A percentile compares a stretch with the other conserved stretches of the same genome.
Evolutionary conservation across 768 basidiomycete species (phyloP).

Genomic region (Kwoniella dejecticola): DNA sequence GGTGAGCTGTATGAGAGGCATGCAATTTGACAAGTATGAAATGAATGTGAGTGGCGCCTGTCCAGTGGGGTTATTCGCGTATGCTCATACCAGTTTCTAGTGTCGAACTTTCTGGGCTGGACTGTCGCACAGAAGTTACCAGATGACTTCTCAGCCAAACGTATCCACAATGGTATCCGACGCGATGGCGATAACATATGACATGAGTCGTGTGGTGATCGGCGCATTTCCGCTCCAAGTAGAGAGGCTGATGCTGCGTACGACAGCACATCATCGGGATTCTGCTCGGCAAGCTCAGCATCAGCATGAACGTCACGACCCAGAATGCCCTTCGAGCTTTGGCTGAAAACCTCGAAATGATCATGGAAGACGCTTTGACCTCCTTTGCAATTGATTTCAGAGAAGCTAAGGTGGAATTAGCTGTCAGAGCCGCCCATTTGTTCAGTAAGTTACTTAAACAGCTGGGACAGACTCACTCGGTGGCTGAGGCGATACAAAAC

Average conservation of each 20-base stretch:
- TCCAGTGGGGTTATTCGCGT: no score
- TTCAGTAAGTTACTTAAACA: slow-evolving; percentile 28
- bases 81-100: slow-evolving; percentile 12
- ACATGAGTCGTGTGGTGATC: slow-evolving; percentile 63
- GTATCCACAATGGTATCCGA: slow-evolving; percentile 85
- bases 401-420: slow-evolving; percentile 35
- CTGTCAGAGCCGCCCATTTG: slow-evolving; percentile 33
- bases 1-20: slow-evolving; percentile 72
- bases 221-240: slow-evolving; percentile 6
- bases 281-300: slow-evolving; percentile 16
- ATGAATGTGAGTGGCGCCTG: slow-evolving; percentile 65
- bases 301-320: background rate
- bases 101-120: slow-evolving; percentile 82
- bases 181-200: slow-evolving; percentile 86
- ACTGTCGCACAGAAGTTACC: slow-evolving; percentile 72
- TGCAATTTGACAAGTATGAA: slow-evolving; percentile 87
- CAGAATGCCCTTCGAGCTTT: slow-evolving; percentile 22
- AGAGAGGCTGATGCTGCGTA: background rate
- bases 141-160: slow-evolving; percentile 83
- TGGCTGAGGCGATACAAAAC: background rate
- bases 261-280: slow-evolving; percentile 32
- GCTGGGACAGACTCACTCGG: background rate
- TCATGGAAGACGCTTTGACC: slow-evolving; percentile 21
- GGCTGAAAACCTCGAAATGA: slow-evolving; percentile 27
- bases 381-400: slow-evolving; percentile 21